Conservation (phyloP, 306 rosid species). For the Pachyrhizus erosus region DNA sequence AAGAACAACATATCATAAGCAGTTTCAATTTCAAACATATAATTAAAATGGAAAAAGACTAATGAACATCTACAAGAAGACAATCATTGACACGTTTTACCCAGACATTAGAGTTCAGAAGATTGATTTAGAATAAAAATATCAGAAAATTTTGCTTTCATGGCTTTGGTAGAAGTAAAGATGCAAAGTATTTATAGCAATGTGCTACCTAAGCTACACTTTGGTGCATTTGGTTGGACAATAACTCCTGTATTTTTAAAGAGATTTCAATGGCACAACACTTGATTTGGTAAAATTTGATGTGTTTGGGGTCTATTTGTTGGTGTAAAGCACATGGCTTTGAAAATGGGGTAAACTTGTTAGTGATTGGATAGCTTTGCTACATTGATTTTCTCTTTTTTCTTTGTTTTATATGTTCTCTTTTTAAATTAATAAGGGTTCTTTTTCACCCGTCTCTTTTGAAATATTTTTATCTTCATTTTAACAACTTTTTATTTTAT, state of each 20-base stretch:
- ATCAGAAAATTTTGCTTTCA: slow-evolving; percentile 35
- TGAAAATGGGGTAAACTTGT: neutral
- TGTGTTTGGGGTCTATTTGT: neutral
- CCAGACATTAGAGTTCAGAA: slow-evolving; percentile 4
- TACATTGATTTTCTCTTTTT: slow-evolving; percentile 18
- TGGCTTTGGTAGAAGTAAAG: neutral
- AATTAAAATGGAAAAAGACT: slow-evolving; percentile 16
- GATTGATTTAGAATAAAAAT: slow-evolving; percentile 20
- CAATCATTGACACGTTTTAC: neutral
- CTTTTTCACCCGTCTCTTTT: slow-evolving; percentile 1
- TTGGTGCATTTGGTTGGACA: neutral
- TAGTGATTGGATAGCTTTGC: neutral
- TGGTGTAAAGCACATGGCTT: neutral
- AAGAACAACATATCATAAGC: slow-evolving; percentile 5
- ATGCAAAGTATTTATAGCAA: neutral
- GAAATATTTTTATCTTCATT: slow-evolving; percentile 9
- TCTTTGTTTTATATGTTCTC: neutral
- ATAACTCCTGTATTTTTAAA: neutral
- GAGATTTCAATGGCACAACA: neutral
- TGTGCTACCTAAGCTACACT: neutral
- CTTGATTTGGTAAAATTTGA: neutral
- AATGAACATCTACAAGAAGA: slow-evolving; percentile 16
- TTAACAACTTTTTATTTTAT: neutral
- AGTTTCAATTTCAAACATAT: slow-evolving; percentile 33
- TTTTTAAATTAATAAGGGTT: neutral